phyloP scores from a whole-genome alignment of 176 grass and related monocot species.

The Olyra latifolia region DNA sequence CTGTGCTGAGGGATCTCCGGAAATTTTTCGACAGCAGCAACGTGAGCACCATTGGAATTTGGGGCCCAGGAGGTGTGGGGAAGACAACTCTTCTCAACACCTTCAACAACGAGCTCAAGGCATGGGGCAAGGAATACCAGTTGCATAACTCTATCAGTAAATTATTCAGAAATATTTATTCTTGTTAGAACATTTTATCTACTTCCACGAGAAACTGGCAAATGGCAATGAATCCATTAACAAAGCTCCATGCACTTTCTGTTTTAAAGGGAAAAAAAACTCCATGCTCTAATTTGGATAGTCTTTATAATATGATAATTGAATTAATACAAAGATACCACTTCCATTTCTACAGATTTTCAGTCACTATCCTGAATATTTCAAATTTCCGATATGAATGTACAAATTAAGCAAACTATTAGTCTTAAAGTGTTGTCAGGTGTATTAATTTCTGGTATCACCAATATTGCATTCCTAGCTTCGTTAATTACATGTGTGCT shows the following conservation, averaged over 20 bases:
- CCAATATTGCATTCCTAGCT: not conserved
- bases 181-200: not conserved
- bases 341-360: not conserved
- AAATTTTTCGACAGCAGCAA: not conserved
- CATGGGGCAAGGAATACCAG: conserved; percentile 18
- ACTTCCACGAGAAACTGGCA: not conserved
- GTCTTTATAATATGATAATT: not conserved
- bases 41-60: conserved; percentile 49
- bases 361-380: not conserved
- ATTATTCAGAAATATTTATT: not conserved
- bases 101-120: conserved; percentile 56
- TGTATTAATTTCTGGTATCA: not conserved
- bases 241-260: not conserved
- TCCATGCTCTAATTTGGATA: not conserved
- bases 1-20: conserved; percentile 17
- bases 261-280: not conserved
- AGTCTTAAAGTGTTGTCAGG: not conserved
- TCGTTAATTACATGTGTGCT: not conserved
- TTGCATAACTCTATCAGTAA: conserved; percentile 4
- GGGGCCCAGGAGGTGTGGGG: conserved; percentile 60
- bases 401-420: not conserved
- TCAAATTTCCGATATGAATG: not conserved
- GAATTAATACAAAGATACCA: not conserved
- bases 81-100: conserved; percentile 62
- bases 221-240: not conserved